phyloP scores from a whole-genome alignment of 208 protist species.

The Leishmania major region DNA sequence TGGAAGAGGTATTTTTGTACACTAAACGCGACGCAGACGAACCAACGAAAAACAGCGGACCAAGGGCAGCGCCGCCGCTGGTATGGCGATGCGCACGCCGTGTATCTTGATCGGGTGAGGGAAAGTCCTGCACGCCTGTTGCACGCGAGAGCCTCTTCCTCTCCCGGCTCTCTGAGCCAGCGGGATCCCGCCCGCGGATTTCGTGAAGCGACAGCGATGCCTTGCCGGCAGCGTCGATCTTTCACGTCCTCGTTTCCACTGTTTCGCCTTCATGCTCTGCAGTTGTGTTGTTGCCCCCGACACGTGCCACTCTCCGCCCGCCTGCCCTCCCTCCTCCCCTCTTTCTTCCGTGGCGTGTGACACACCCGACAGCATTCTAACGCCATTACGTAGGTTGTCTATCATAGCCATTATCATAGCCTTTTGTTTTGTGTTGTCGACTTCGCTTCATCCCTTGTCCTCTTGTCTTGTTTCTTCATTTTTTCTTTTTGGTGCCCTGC shows the following conservation, averaged over 20 bases:
- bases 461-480: not conserved
- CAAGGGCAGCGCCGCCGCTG: not conserved
- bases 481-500: not conserved
- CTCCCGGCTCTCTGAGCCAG: not conserved
- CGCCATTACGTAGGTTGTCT: not conserved
- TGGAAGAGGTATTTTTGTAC: not conserved
- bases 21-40: not conserved
- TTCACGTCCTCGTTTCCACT: not conserved
- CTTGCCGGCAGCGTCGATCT: not conserved
- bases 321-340: constrained; percentile 1
- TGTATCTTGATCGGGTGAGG: not conserved
- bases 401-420: not conserved
- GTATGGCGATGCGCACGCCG: not conserved
- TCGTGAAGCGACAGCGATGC: not conserved
- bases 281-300: not conserved
- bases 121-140: not conserved
- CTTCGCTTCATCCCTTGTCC: not conserved
- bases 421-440: not conserved
- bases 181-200: not conserved
- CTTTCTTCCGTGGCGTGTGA: not conserved
- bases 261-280: not conserved
- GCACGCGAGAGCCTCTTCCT: not conserved
- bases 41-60: not conserved
- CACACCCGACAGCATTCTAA: not conserved
- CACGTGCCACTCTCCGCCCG: not conserved